phyloP scores from a whole-genome alignment of 192 early-diverging fungal species.

The Coemansia sp. region DNA sequence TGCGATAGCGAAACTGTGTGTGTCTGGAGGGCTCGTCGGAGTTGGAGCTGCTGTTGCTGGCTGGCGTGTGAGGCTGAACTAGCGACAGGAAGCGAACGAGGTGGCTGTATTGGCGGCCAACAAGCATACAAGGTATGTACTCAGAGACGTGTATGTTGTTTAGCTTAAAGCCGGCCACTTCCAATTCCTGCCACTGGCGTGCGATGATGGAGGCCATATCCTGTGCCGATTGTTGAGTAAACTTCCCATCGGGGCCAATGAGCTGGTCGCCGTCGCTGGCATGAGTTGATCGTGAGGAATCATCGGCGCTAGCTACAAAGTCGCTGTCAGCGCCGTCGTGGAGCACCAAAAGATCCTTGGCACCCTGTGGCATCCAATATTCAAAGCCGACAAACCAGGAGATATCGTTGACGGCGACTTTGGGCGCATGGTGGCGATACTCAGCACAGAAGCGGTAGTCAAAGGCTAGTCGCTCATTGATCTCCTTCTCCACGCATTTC shows the following conservation, averaged over 20 bases:
- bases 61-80: slow-evolving; percentile 16
- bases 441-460: slow-evolving; percentile 20
- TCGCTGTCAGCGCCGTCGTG: neutral
- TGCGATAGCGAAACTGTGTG: slow-evolving; percentile 29
- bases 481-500: slow-evolving; percentile 23
- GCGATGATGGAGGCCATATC: slow-evolving; percentile 25
- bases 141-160: slow-evolving; percentile 45
- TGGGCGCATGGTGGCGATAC: slow-evolving; percentile 8
- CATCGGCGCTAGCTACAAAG: neutral
- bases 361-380: slow-evolving; percentile 27
- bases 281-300: neutral
- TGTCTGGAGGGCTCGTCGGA: neutral
- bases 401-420: neutral
- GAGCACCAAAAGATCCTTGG: neutral
- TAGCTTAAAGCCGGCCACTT: slow-evolving; percentile 33
- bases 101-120: slow-evolving; percentile 41
- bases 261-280: neutral
- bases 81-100: slow-evolving; percentile 32
- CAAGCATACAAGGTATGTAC: slow-evolving; percentile 44
- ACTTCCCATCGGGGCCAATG: slow-evolving; percentile 9
- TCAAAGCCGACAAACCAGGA: slow-evolving; percentile 16
- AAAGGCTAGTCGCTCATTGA: slow-evolving; percentile 13
- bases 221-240: slow-evolving; percentile 9
- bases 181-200: slow-evolving; percentile 35
- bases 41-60: neutral